Conservation (phyloP, 208 protist genomes). For the Trypanosoma theileri region DNA sequence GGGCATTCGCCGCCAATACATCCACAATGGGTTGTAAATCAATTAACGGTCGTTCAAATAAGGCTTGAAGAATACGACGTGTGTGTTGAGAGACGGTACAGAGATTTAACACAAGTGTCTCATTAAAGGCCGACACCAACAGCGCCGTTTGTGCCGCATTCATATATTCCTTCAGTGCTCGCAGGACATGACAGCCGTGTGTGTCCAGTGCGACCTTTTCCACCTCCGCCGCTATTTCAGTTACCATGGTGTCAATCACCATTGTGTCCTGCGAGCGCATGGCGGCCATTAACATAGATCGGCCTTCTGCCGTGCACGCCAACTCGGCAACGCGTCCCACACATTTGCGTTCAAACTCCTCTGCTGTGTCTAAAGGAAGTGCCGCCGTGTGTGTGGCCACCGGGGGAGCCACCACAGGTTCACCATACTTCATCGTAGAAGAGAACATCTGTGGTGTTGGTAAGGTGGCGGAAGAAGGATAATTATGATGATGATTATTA, state of each 20-base stretch:
- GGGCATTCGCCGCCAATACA: slow-evolving; percentile 61
- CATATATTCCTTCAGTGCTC: slow-evolving; percentile 50
- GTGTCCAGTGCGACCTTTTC: slow-evolving; percentile 60
- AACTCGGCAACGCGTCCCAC: slow-evolving; percentile 52
- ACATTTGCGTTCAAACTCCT: slow-evolving; percentile 31
- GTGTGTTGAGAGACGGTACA: slow-evolving; percentile 83
- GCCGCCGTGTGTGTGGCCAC: neutral
- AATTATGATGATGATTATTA: neutral
- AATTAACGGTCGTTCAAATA: slow-evolving; percentile 68
- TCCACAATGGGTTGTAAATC: slow-evolving; percentile 61
- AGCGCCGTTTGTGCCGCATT: slow-evolving; percentile 45
- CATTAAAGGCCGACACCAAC: slow-evolving; percentile 57
- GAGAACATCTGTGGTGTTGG: neutral
- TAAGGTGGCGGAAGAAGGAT: neutral
- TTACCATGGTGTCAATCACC: slow-evolving; percentile 39
- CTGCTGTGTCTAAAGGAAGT: slow-evolving; percentile 24
- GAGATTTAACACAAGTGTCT: slow-evolving; percentile 77
- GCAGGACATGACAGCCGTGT: slow-evolving; percentile 79
- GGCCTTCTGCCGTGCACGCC: slow-evolving; percentile 61
- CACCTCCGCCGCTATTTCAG: slow-evolving; percentile 53
- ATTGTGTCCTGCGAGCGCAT: slow-evolving; percentile 46
- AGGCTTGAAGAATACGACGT: slow-evolving; percentile 62
- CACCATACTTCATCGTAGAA: neutral
- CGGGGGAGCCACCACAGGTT: neutral
- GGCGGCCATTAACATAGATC: slow-evolving; percentile 45